Evolutionary conservation across 2,329 filamentous ascomycete genomes (phyloP), one percentile per base, ranked within the genome.

Genomic region (Ambrosiella cleistominuta): DNA sequence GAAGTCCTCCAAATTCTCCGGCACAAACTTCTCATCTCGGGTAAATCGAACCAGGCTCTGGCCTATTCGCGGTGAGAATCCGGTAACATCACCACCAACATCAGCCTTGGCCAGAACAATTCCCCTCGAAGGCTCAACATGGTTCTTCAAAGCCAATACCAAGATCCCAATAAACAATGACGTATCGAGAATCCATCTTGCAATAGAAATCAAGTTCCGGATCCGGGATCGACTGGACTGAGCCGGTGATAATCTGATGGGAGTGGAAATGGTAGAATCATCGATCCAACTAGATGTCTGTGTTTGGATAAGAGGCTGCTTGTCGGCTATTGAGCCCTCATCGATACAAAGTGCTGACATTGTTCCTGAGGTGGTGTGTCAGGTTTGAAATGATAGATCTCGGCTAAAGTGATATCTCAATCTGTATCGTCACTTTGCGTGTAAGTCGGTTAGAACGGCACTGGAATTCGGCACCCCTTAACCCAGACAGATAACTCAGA

Each of bases 41-140:
- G 64, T 63, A 62, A 73, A 73, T 0, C 64, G 66, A 17, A 65
- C 69, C 55, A 73, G 67, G 51, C 72, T 68, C 44, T 72, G 69
- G 2, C 68, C 64, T 60, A 73, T 69, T 44, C 63, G 61, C 2
- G 70, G 71, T 19, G 69, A 69, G 59, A 73, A 72, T 1, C 70
- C 70, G 1, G 70, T 70, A 19, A 73, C 62, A 57, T 73, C 71
- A 2, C 70, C 70, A 11, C 50, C 57, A 8, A 58, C 50, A 47
- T 49, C 51, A 11, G 39, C 47, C 35, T 40, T 57, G 12, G 45
- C 37, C 7, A 51, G 8, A 9, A 42, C 45, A 27, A 36, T 8
- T 9, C 19, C 27, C 17, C 27, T 27, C 35, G 27, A 51, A n/a
- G 47, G 9, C 2, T 51, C 47, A 1, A 9, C 7, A 4, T 17